Evolutionary conservation across 768 basidiomycete genomes (phyloP), one percentile per base, ranked within the genome.

Genomic region (Trametes cinnabarina): DNA sequence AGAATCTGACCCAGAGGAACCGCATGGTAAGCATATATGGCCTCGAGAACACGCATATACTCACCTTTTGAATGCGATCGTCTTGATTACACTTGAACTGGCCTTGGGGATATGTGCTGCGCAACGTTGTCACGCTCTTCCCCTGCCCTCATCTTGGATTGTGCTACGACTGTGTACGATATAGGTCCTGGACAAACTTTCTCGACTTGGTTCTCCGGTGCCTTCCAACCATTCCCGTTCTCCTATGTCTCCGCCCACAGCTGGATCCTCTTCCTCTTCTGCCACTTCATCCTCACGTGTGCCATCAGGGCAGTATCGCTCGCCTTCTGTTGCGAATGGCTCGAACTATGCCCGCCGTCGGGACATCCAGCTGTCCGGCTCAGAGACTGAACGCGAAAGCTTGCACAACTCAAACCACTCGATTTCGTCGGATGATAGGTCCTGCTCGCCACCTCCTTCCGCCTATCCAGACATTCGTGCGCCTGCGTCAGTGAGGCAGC

Each of bases 301-400:
- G 41, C 46, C 57, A 9, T 56, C 57, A 12, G 34, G 50, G 6
- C 55, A 58, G 42, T 12, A 46, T 34, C 57, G 51, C 52, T 73
- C 73, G 57, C 71, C 63, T 55, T 71, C 75, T 25, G 63, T 69
- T 55, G 66, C 75, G 7, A 69, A 76, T 39, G 35, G 66, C 42
- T 46, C 62, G 25, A 54, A 57, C 35, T 30, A 56, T 48, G 44
- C 55, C 57, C 70, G 48, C 63, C 65, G 48, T 63, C 65, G 39
- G 46, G 57, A 66, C 42, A 63, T 60, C 64, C 63, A 72, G 58
- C 64, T 71, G 63, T 92, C 90, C 7, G 90, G 90, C 30, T 92
- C 89, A 2, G 91, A 92, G 70, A 92, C 90, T 0, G 91, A 92
- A 70, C 83, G 88, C 42, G 89, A 91, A 71, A 80, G 77, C 37